phyloP scores from a whole-genome alignment of 768 basidiomycete genomes.

The Hericium coralloides region DNA sequence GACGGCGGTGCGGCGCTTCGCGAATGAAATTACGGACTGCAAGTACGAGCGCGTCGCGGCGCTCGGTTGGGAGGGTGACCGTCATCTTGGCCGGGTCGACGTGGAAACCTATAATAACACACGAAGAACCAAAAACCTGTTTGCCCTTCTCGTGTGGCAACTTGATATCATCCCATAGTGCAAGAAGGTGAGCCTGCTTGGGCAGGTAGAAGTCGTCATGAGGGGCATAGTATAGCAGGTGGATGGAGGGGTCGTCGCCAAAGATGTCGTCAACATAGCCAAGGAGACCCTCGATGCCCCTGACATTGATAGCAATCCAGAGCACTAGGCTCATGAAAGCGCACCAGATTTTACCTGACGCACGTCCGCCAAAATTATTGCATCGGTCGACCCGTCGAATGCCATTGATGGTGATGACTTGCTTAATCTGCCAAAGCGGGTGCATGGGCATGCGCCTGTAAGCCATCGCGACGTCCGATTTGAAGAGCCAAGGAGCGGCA shows the following conservation, averaged over 20 bases:
- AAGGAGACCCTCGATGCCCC: constrained; percentile 13
- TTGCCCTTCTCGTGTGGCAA: constrained; percentile 31
- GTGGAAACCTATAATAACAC: too few species aligned
- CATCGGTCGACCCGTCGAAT: constrained; percentile 22
- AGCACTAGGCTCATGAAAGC: constrained; percentile 23
- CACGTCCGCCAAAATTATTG: too few species aligned
- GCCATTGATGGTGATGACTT: constrained; percentile 25
- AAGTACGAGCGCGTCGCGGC: too few species aligned
- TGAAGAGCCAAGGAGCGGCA: too few species aligned
- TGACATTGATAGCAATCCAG: constrained; percentile 27
- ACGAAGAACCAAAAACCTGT: constrained; percentile 31
- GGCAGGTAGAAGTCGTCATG: constrained; percentile 22
- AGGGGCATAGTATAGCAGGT: constrained; percentile 21
- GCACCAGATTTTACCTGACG: constrained; percentile 30
- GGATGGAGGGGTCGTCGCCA: constrained; percentile 11
- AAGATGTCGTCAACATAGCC: constrained; percentile 30
- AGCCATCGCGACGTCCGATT: too few species aligned
- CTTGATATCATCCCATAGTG: constrained; percentile 31
- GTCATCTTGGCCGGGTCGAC: too few species aligned
- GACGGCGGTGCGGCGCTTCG: too few species aligned
- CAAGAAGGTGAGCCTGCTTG: constrained; percentile 26
- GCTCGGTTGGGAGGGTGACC: too few species aligned
- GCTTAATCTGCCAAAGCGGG: constrained; percentile 24
- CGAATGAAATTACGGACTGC: too few species aligned
- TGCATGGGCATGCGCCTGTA: constrained; percentile 17